These are phyloP conservation scores for Aspergillus tamarii DNA, from an alignment of 2,329 filamentous ascomycete genomes.

Conservation along the genomic window DNA sequence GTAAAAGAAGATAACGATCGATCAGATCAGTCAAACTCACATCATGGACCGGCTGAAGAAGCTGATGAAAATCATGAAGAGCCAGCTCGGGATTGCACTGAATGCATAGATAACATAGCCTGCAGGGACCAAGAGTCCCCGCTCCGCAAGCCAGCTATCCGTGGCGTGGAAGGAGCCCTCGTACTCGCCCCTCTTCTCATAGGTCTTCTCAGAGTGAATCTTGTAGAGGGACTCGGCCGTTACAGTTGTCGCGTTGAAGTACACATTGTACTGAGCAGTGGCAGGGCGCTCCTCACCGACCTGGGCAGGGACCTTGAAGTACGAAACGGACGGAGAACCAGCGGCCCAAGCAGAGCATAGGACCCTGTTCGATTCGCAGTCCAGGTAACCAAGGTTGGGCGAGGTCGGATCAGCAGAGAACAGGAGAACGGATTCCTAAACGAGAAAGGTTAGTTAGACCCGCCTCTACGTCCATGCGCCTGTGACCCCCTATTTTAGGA, in stretches of 20 bases:
- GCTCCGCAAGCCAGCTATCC: slow-evolving; percentile 59
- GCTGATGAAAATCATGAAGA: slow-evolving; percentile 66
- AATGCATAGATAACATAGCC: slow-evolving; percentile 62
- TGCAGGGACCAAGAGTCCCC: slow-evolving; percentile 56
- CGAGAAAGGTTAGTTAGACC: slow-evolving; percentile 9
- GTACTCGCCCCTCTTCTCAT: slow-evolving; percentile 55
- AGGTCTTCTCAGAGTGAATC: slow-evolving; percentile 60
- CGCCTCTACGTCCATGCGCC: slow-evolving; percentile 11
- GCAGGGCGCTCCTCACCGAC: slow-evolving; percentile 56
- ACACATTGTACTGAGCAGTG: slow-evolving; percentile 57
- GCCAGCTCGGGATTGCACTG: slow-evolving; percentile 63
- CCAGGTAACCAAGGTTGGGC: slow-evolving; percentile 60
- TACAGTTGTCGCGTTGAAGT: slow-evolving; percentile 61
- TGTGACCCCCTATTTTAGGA: slow-evolving; percentile 9
- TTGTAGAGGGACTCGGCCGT: slow-evolving; percentile 60
- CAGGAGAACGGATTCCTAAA: slow-evolving; percentile 56
- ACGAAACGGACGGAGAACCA: slow-evolving; percentile 59
- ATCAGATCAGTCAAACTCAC: slow-evolving; percentile 46
- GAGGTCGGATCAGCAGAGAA: slow-evolving; percentile 57
- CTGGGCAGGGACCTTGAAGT: slow-evolving; percentile 61
- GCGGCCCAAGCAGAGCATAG: slow-evolving; percentile 65
- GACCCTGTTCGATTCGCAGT: slow-evolving; percentile 62
- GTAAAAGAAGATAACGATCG: slow-evolving; percentile 1
- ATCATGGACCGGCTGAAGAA: slow-evolving; percentile 65
- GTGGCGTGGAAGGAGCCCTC: slow-evolving; percentile 65